Evolutionary conservation across 2,329 filamentous ascomycete species (phyloP), one percentile per base, ranked within the genome.

Genomic region (Arthroderma sp.): DNA sequence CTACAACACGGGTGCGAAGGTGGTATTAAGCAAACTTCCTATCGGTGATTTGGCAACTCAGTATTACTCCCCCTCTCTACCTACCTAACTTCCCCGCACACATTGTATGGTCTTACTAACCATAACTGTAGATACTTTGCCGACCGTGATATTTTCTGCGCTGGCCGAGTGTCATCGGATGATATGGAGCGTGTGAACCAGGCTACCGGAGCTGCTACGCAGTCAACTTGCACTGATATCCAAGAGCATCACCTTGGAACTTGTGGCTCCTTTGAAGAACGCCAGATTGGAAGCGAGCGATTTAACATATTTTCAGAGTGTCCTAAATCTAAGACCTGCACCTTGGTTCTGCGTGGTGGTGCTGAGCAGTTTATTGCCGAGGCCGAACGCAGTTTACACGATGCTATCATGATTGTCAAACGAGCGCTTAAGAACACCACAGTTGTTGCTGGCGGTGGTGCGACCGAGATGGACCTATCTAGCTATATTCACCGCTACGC

Each of bases 321-420:
- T 72, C 86, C 89, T 29, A 82, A 81, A 59, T 89, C 91, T 53
- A 94, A 94, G 76, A 96, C 91, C 1, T 98, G 91, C 74, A 98
- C 91, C 6, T 73, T 98, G 15, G 80, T 98, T 36, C 81, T 98
- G 51, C 85, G 91, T 60, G 91, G 91, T 59, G 91, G 91, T 53
- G 91, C 91, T 32, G 91, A 98, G 72, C 91, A 98, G 66, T 98
- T 98, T 70, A 98, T 98, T 57, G 91, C 91, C 47, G 91, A 98
- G 66, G 91, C 95, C 1, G 91, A 98, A 73, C 85, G 91, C 52
- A 94, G 86, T 61, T 77, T 98, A 54, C 91, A 98, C 73, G 91
- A 98, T 60, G 91, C 91, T 56, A 96, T 98, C 68, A 98, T 98
- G 91, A 94, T 98, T 59, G 91, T 98, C 61, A 96, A 96, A 78